Conservation (phyloP, 2,329 filamentous ascomycete genomes). For the Cadophora sp. region DNA sequence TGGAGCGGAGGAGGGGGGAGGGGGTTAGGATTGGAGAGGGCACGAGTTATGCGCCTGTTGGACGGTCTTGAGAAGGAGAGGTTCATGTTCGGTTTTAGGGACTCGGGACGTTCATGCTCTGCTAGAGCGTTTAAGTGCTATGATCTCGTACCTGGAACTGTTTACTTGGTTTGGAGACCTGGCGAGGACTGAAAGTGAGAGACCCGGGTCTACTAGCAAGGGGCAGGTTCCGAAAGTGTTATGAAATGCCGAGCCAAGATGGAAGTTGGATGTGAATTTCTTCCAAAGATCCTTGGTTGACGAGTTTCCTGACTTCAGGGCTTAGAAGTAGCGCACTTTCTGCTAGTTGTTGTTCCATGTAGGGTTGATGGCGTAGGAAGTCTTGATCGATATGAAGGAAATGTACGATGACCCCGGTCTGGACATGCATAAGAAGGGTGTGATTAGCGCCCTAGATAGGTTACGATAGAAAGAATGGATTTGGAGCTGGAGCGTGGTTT, state of each 20-base stretch:
- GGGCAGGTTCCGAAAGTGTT: not conserved
- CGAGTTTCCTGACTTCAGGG: no score
- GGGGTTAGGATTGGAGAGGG: slow-evolving; percentile 32
- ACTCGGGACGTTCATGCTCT: not conserved
- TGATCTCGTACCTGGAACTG: not conserved
- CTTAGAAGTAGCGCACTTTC: no score
- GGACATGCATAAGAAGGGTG: no score
- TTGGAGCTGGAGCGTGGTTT: no score
- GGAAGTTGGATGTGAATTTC: not conserved
- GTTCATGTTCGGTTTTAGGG: no score
- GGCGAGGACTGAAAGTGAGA: no score
- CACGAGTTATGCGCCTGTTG: slow-evolving; percentile 38
- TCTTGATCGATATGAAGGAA: no score
- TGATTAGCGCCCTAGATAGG: no score
- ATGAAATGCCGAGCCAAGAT: not conserved
- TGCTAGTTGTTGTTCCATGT: no score
- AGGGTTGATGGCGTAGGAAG: no score
- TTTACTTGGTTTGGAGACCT: not conserved
- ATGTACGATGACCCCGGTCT: no score
- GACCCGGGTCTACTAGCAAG: not conserved
- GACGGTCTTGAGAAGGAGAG: slow-evolving; percentile 24
- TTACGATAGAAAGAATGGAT: no score
- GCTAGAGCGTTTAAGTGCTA: not conserved
- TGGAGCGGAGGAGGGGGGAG: slow-evolving; percentile 50
- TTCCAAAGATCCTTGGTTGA: not conserved